Conservation (phyloP, 331 rosid genomes). For the Pyrus hybrid region DNA sequence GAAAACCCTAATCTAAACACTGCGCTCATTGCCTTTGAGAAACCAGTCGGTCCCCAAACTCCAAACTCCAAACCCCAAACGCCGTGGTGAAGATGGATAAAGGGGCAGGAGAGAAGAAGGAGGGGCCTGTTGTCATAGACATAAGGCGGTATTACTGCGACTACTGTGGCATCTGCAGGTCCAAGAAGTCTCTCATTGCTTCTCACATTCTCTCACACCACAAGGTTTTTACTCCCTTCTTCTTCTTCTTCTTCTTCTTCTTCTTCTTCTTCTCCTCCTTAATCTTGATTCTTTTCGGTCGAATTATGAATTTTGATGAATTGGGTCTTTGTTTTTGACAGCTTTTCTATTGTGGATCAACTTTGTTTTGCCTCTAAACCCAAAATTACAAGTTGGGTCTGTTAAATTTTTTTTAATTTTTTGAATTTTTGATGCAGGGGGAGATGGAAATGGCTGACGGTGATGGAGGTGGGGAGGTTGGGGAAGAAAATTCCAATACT, state of each 20-base stretch:
- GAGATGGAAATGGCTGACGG: slow-evolving; percentile 27
- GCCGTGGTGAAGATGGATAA: slow-evolving; percentile 15
- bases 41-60: not conserved
- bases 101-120: slow-evolving; percentile 6
- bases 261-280: too few species aligned
- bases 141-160: slow-evolving; percentile 48
- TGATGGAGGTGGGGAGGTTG: slow-evolving; percentile 4
- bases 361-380: not conserved
- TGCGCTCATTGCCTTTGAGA: not conserved
- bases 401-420: not conserved
- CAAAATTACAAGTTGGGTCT: not conserved
- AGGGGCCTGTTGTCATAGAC: slow-evolving; percentile 36
- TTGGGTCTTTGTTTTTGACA: not conserved
- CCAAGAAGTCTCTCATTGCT: slow-evolving; percentile 42
- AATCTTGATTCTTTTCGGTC: not conserved
- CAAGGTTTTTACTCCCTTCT: slow-evolving; percentile 25
- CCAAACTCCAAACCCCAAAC: not conserved
- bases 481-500: slow-evolving; percentile 19
- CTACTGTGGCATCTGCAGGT: slow-evolving; percentile 53
- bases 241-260: too few species aligned
- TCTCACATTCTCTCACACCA: slow-evolving; percentile 49
- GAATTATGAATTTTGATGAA: not conserved
- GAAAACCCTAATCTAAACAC: not conserved
- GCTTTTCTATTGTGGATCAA: not conserved
- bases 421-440: slow-evolving; percentile 22